Conservation (phyloP, 805 yeast genomes). For the Suhomyces tanzawaensis region DNA sequence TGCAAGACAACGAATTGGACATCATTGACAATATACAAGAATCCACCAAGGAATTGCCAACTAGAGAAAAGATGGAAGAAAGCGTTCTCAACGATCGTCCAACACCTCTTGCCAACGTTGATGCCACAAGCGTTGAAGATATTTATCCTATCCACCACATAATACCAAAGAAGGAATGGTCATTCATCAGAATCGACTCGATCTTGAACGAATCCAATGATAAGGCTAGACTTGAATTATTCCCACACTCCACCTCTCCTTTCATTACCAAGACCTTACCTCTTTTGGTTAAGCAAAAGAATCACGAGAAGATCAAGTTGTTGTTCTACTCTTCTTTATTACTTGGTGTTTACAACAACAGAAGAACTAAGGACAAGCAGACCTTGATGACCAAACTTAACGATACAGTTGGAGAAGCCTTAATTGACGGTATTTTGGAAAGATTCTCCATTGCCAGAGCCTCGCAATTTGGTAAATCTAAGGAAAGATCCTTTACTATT, state of each 20-base stretch:
- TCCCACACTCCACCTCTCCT: conserved; percentile 62
- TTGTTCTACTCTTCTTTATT: conserved; percentile 79
- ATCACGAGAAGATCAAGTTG: conserved; percentile 59
- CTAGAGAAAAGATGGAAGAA: conserved; percentile 59
- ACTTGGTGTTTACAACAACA: conserved; percentile 74
- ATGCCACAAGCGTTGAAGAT: conserved; percentile 81
- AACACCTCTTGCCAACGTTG: conserved; percentile 71
- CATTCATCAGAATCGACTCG: conserved; percentile 61
- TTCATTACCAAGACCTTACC: conserved; percentile 51
- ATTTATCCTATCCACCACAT: conserved; percentile 73
- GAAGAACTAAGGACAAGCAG: conserved; percentile 60
- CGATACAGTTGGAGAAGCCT: conserved; percentile 66
- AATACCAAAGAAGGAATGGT: conserved; percentile 65
- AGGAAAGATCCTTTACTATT: conserved; percentile 70
- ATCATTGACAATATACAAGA: conserved; percentile 77
- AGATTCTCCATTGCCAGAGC: conserved; percentile 69
- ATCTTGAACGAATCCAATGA: conserved; percentile 50
- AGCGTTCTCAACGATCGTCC: conserved; percentile 69
- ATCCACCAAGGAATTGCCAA: conserved; percentile 71
- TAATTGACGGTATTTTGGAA: conserved; percentile 68
- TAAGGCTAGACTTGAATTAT: conserved; percentile 49
- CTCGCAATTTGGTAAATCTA: conserved; percentile 68
- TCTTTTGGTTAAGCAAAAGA: conserved; percentile 36
- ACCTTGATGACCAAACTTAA: conserved; percentile 56
- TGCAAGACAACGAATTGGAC: conserved; percentile 71